Conservation (phyloP, 2,329 filamentous ascomycete species). For the Neopestalotiopsis clavispora region DNA sequence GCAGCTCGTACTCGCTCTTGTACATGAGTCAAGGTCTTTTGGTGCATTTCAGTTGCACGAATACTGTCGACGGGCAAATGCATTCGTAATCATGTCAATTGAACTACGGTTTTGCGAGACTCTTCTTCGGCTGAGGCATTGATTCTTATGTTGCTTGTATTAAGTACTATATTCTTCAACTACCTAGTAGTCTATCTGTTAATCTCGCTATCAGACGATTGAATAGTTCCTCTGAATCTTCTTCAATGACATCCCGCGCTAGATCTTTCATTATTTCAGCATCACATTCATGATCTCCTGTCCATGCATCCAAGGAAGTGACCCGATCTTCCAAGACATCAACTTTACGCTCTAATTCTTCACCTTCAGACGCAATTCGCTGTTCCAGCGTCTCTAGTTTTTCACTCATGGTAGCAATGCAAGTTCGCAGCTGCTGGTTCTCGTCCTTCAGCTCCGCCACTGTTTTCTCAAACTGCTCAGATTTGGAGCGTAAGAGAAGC, state of each 20-base stretch:
- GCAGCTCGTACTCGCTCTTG: no score
- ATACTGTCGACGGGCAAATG: no score
- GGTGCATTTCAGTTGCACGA: no score
- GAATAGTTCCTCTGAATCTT: conserved; percentile 11
- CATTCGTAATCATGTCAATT: no score
- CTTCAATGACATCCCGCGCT: conserved; percentile 14
- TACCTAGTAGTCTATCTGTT: conserved; percentile 13
- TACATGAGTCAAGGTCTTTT: no score
- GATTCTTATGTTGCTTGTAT: background rate
- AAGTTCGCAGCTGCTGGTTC: conserved; percentile 4
- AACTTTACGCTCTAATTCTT: conserved; percentile 13
- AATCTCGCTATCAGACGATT: conserved; percentile 14
- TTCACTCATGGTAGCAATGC: background rate
- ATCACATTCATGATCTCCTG: conserved; percentile 15
- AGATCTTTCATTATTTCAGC: conserved; percentile 7
- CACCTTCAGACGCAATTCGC: conserved; percentile 1
- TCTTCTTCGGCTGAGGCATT: no score
- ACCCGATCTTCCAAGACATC: conserved; percentile 8
- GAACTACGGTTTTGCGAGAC: no score
- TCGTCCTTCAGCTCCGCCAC: conserved; percentile 3
- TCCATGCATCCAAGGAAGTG: conserved; percentile 14
- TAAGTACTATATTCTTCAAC: background rate
- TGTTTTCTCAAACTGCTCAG: conserved; percentile 14
- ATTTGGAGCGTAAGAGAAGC: conserved; percentile 2
- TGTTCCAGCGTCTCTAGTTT: conserved; percentile 11